These are phyloP conservation scores for Fusarium papillatum DNA, from an alignment of 2,329 filamentous ascomycete species.

Conservation along the genomic window DNA sequence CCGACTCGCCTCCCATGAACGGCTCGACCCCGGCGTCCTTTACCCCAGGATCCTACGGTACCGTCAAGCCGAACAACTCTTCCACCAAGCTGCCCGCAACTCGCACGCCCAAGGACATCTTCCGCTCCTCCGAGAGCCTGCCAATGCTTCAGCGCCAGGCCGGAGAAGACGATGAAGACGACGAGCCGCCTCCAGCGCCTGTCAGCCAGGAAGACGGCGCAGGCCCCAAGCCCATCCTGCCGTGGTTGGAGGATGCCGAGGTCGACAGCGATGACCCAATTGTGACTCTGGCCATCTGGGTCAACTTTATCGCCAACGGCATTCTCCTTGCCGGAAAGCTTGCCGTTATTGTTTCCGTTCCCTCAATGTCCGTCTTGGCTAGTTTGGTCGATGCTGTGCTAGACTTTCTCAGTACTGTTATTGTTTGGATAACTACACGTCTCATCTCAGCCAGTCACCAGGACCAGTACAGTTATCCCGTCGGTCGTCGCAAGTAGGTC, in stretches of 20 bases:
- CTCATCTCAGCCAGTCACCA: conserved; percentile 75
- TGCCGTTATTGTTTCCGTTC: conserved; percentile 81
- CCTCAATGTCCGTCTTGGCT: conserved; percentile 85
- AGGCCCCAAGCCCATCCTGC: conserved; percentile 69
- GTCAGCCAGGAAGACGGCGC: conserved; percentile 45
- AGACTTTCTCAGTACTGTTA: conserved; percentile 85
- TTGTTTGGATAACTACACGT: conserved; percentile 83
- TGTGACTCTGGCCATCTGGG: conserved; percentile 88
- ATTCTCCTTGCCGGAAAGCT: conserved; percentile 83
- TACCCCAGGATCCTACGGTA: conserved; percentile 47
- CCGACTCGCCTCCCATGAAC: conserved; percentile 47
- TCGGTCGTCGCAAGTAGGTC: conserved; percentile 74
- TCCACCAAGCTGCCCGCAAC: conserved; percentile 68
- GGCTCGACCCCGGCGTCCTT: conserved; percentile 32
- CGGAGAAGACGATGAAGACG: conserved; percentile 59
- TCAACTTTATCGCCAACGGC: conserved; percentile 86
- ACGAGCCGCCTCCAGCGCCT: conserved; percentile 24
- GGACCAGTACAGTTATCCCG: conserved; percentile 82
- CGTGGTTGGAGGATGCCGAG: conserved; percentile 79
- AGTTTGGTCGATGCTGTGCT: conserved; percentile 84
- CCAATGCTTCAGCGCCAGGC: conserved; percentile 69
- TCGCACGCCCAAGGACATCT: conserved; percentile 88
- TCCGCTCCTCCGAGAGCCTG: conserved; percentile 79
- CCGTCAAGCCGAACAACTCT: conserved; percentile 47
- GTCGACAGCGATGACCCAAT: conserved; percentile 80